Conservation (phyloP, 352 stramenopile genomes). For the Pythium dissimile region DNA sequence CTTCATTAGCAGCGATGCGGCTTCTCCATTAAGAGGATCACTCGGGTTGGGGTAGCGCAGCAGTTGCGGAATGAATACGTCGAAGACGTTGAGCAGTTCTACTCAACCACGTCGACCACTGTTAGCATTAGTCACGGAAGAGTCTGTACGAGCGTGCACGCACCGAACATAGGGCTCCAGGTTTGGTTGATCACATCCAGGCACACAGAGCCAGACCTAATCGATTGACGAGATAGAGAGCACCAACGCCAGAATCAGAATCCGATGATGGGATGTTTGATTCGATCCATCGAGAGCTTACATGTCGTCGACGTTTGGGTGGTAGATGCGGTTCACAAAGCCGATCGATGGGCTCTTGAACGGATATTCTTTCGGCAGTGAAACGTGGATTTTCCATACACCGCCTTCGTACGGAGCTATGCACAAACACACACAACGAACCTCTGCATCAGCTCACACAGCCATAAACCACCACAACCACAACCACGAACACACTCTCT, state of each 20-base stretch:
- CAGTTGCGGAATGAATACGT: slow-evolving; percentile 92
- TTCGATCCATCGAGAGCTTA: slow-evolving; percentile 21
- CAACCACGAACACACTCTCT: slow-evolving; percentile 56
- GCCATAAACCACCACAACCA: background rate
- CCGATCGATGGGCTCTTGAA: slow-evolving; percentile 93
- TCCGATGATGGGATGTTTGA: too few species aligned
- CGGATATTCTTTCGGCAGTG: slow-evolving; percentile 90
- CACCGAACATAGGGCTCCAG: slow-evolving; percentile 93
- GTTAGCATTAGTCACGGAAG: too few species aligned
- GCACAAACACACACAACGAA: background rate
- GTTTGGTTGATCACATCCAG: slow-evolving; percentile 95
- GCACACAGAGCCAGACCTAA: slow-evolving; percentile 89
- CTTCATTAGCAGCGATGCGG: slow-evolving; percentile 87
- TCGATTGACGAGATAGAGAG: background rate
- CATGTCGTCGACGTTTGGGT: slow-evolving; percentile 94
- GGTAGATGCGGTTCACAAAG: slow-evolving; percentile 92
- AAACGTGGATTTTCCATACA: slow-evolving; percentile 92
- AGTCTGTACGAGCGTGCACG: slow-evolving; percentile 16
- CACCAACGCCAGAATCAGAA: slow-evolving; percentile 1
- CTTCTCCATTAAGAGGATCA: slow-evolving; percentile 90
- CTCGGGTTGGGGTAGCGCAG: slow-evolving; percentile 91
- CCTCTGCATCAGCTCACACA: background rate
- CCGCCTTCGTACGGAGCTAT: slow-evolving; percentile 89
- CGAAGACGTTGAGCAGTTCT: slow-evolving; percentile 93
- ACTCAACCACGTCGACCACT: too few species aligned